Evolutionary conservation across 2,329 filamentous ascomycete species (phyloP).

Genomic region (Cordyceps cateniannulata): DNA sequence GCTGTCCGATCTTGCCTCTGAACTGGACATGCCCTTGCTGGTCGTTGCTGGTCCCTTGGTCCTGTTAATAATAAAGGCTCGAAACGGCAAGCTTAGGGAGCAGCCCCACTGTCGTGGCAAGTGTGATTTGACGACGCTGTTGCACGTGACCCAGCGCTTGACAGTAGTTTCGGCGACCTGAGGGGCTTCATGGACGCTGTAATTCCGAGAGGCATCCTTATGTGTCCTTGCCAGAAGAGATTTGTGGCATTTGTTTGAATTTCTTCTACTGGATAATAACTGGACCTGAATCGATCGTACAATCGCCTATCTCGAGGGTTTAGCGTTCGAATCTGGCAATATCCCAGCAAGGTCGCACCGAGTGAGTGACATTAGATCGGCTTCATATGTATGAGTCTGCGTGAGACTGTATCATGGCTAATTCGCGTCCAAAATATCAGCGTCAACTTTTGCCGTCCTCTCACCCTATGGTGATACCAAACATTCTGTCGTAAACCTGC

Average conservation of each 20-base stretch:
- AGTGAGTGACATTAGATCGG: conserved; percentile 11
- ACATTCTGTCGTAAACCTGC: background rate
- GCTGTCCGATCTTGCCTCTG: background rate
- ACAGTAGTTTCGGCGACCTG: conserved; percentile 13
- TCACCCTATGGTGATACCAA: background rate
- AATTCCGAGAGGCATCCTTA: conserved; percentile 4
- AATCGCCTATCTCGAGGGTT: background rate
- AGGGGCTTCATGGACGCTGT: conserved; percentile 11
- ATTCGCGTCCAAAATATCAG: background rate
- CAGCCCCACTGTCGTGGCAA: conserved; percentile 3
- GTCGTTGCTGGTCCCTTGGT: background rate
- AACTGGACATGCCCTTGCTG: background rate
- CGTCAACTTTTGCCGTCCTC: background rate
- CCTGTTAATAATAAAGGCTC: background rate
- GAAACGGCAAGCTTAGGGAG: conserved; percentile 10
- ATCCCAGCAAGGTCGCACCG: conserved; percentile 4
- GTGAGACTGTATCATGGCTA: conserved; percentile 4
- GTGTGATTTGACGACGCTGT: conserved; percentile 5
- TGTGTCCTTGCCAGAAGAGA: background rate
- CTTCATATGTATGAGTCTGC: conserved; percentile 7
- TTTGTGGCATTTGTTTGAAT: background rate
- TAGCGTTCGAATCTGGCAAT: background rate
- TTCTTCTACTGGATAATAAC: background rate
- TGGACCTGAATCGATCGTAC: background rate
- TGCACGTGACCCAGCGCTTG: conserved; percentile 10